Conservation (phyloP, 140 eudicot genomes). For the Eryngium alpinum region DNA sequence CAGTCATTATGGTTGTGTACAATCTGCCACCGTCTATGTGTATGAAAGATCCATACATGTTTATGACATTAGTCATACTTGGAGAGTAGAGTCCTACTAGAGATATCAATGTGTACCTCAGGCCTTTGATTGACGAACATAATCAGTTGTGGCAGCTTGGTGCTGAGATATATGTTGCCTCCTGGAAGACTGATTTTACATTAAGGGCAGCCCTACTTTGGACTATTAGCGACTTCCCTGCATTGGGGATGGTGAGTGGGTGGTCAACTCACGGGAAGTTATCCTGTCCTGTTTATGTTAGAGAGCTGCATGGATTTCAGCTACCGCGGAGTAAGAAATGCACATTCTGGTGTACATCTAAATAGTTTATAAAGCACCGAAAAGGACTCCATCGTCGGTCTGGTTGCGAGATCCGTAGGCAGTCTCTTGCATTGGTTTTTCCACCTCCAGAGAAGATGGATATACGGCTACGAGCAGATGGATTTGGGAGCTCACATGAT, state of each 20-base stretch:
- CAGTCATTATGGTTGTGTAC: background rate
- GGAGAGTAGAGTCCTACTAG: background rate
- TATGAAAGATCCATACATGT: background rate
- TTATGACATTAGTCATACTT: background rate
- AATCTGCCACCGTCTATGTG: background rate
- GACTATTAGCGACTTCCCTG: constrained; percentile 15
- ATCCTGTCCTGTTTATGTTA: background rate
- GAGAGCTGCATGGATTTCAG: background rate
- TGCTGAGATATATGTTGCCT: constrained; percentile 1
- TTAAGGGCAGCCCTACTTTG: constrained; percentile 1
- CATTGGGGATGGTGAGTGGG: constrained; percentile 1
- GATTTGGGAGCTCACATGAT: too few species aligned
- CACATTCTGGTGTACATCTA: background rate
- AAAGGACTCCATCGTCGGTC: too few species aligned
- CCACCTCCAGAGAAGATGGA: too few species aligned
- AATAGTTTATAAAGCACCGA: too few species aligned
- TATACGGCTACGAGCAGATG: too few species aligned
- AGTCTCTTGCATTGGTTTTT: too few species aligned
- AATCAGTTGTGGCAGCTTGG: constrained; percentile 1
- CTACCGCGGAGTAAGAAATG: background rate
- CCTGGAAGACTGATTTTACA: background rate
- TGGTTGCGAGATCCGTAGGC: too few species aligned
- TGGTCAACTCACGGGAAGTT: background rate
- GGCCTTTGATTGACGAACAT: background rate
- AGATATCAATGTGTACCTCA: background rate